A percentile compares a stretch with the other conserved stretches of the same genome.
Evolutionary conservation across 2,329 filamentous ascomycete species (phyloP).

Genomic region (Elsinoe arachidis): DNA sequence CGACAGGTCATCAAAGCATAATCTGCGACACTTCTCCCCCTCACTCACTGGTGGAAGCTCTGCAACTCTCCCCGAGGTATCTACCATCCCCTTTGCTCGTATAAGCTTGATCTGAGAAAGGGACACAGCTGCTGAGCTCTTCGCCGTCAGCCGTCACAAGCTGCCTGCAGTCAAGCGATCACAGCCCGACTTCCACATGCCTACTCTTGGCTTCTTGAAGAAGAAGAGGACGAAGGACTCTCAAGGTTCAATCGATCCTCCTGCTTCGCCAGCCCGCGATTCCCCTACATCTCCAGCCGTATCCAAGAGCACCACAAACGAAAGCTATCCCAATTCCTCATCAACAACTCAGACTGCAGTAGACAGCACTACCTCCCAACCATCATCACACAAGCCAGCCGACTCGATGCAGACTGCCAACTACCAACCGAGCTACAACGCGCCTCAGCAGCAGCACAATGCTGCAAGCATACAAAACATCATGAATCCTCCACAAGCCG

Average conservation of each 20-base stretch:
- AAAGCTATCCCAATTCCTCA: constrained; percentile 24
- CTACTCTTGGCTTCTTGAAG: constrained; percentile 91
- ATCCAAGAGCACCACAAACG: constrained; percentile 14
- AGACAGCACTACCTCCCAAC: constrained; percentile 32
- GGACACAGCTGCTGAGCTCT: constrained; percentile 10
- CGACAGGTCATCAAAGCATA: constrained; percentile 4
- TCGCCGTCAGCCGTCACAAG: background rate
- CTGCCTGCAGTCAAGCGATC: constrained; percentile 12
- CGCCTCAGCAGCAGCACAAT: constrained; percentile 48
- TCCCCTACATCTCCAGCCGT: constrained; percentile 55
- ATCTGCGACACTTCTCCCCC: constrained; percentile 14
- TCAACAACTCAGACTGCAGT: constrained; percentile 25
- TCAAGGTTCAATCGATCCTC: constrained; percentile 43
- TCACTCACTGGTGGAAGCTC: constrained; percentile 5
- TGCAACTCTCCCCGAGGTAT: constrained; percentile 12
- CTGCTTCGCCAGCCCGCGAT: constrained; percentile 33
- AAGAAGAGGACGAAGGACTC: constrained; percentile 98
- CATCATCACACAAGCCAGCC: constrained; percentile 23
- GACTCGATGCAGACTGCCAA: constrained; percentile 34
- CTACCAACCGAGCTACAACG: constrained; percentile 24
- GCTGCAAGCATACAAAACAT: constrained; percentile 75
- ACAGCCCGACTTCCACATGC: constrained; percentile 51
- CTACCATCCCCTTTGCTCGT: constrained; percentile 9
- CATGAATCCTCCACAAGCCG: constrained; percentile 54
- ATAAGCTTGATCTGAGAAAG: constrained; percentile 10